Conservation (phyloP, 176 grass and related monocot genomes). For the Carex pumila region DNA sequence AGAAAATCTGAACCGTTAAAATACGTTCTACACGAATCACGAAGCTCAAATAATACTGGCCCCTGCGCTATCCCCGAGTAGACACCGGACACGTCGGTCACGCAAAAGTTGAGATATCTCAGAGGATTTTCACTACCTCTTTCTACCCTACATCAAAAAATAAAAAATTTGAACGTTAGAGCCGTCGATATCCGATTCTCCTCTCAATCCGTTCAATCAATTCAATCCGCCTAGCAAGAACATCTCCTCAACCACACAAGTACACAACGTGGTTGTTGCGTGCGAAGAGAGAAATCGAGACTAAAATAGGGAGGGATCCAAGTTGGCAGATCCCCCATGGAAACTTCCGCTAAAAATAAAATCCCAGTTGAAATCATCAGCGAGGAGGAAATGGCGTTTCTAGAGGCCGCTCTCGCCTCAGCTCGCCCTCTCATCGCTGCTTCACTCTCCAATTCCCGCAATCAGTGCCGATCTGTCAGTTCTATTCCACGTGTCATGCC, state of each 20-base stretch:
- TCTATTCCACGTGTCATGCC: not conserved
- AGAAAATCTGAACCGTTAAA: too few species aligned
- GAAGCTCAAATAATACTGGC: too few species aligned
- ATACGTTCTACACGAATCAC: too few species aligned
- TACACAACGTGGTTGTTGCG: not conserved
- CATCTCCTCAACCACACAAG: not conserved
- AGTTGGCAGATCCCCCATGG: not conserved
- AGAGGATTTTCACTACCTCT: too few species aligned
- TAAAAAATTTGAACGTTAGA: not conserved
- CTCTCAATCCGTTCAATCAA: not conserved
- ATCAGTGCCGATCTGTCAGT: not conserved
- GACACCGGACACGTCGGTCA: too few species aligned
- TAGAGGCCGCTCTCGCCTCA: constrained; percentile 65
- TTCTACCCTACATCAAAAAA: not conserved
- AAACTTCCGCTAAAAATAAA: not conserved
- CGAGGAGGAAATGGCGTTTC: constrained; percentile 86
- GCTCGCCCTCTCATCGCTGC: constrained; percentile 18
- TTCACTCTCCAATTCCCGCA: constrained; percentile 17
- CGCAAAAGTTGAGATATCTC: too few species aligned
- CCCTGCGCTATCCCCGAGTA: too few species aligned
- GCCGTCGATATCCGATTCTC: not conserved
- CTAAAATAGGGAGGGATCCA: not conserved
- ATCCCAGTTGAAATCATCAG: constrained; percentile 63
- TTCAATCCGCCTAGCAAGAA: not conserved
- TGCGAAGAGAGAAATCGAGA: not conserved